Base-by-base conservation (phyloP, 2,329 filamentous ascomycete genomes). In the Diaporthe velutina region DNA sequence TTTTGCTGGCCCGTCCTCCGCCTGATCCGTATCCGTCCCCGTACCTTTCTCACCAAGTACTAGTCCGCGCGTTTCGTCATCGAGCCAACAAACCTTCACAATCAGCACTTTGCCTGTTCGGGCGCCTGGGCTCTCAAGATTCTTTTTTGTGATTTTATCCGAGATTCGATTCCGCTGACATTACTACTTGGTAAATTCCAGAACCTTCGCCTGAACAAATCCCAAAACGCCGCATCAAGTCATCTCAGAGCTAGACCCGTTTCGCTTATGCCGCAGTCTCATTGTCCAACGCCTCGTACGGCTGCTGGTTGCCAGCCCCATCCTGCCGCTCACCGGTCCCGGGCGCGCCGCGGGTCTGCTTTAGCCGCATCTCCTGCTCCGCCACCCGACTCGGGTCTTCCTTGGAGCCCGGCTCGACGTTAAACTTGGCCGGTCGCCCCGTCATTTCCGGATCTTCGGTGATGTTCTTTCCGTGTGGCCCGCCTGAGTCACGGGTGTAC, bases 381-480 rank as follows among this genome's bases (percentile, higher is more conserved):
- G 77, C 80, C 48, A 57, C 45, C 71, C 79, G 52, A 4, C 33
- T 71, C 0, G 80, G 79, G 52, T 81, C 80, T 40, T 78, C 19
- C 66, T 75, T 70, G n/a, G 77, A 79, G 12, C 79, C 79, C 3
- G 79, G 79, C 79, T 81, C 79, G 13, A 79, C 79, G 40, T 78
- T 52, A 60, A 76, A 54, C 7, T 70, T 75, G 13, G 13, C 78
- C 8, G 77, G 78, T 1, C 79, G 79, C n/a, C 76, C 78, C 1
- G 76, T 77, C 57, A 77, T 76, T 40, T 80, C 79, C 15, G 76
- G 76, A 35, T 79, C 79, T 73, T 81, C 80, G 5, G 60, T 77
- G 42, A 82, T 71, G 61, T 80, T 80, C 78, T 77, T 79, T 15
- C 80, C 80, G 42, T 80, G 77, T 45, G 79, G 79, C 4, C 76